phyloP scores from a whole-genome alignment of 768 basidiomycete species.

The Symmetrospora coprosmae region DNA sequence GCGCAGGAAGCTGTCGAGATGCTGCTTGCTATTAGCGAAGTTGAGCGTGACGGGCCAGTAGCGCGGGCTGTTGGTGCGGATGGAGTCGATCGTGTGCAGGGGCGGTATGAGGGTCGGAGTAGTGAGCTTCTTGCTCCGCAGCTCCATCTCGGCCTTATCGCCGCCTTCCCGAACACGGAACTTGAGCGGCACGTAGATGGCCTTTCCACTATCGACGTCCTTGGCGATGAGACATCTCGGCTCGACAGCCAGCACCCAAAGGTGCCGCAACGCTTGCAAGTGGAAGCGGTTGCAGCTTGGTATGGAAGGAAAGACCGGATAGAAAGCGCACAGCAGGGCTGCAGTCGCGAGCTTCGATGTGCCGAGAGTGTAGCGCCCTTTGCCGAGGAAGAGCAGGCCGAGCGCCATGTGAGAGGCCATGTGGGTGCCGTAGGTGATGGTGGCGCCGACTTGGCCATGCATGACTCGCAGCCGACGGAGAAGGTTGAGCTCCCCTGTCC shows the following conservation, averaged over 20 bases:
- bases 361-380: constrained; percentile 79
- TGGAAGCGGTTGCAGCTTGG: constrained; percentile 80
- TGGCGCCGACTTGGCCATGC: constrained; percentile 64
- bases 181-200: constrained; percentile 84
- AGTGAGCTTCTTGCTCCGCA: constrained; percentile 62
- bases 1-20: constrained; percentile 54
- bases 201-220: constrained; percentile 79
- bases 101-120: constrained; percentile 87
- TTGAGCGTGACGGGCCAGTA: constrained; percentile 90
- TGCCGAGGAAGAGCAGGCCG: constrained; percentile 82
- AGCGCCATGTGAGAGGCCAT: constrained; percentile 78
- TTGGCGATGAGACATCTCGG: constrained; percentile 80
- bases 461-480: constrained; percentile 72
- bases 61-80: constrained; percentile 80
- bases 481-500: constrained; percentile 84
- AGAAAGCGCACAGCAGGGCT: constrained; percentile 75
- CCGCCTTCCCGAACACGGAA: constrained; percentile 59
- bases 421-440: constrained; percentile 58
- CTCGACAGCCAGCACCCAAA: constrained; percentile 92
- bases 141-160: constrained; percentile 28
- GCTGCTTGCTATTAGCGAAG: constrained; percentile 51
- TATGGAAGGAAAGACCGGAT: constrained; percentile 65
- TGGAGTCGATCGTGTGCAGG: constrained; percentile 61
- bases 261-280: constrained; percentile 78
- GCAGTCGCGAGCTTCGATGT: constrained; percentile 85